Conservation (phyloP, 768 basidiomycete genomes). For the Termitomyces sp. region DNA sequence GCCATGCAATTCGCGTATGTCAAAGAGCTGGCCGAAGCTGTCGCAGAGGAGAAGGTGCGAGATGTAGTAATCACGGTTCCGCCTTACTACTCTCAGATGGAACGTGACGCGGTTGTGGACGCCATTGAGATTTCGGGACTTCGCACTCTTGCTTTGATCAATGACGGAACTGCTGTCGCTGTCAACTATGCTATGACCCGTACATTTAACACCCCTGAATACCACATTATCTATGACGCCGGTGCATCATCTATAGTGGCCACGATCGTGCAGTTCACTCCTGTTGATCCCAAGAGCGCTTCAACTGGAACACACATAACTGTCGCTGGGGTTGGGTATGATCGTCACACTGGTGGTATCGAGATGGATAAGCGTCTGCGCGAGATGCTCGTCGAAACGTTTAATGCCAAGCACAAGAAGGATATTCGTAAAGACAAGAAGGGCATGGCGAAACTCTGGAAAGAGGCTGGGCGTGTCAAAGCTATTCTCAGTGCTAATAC, state of each 20-base stretch:
- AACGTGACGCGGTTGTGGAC: constrained; percentile 88
- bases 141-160: constrained; percentile 75
- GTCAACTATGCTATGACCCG: constrained; percentile 98
- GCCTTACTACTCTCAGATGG: constrained; percentile 83
- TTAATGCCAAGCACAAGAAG: constrained; percentile 65
- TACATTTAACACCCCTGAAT: constrained; percentile 70
- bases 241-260: constrained; percentile 82
- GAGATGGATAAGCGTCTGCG: constrained; percentile 80
- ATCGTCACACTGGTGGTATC: constrained; percentile 72
- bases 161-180: constrained; percentile 93
- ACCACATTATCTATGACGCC: constrained; percentile 92
- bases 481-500: constrained; percentile 89
- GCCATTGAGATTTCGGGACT: constrained; percentile 91
- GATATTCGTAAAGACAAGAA: constrained; percentile 69
- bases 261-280: constrained; percentile 67
- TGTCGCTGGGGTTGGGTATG: constrained; percentile 79
- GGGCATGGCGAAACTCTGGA: constrained; percentile 91
- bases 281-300: constrained; percentile 47
- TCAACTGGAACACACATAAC: constrained; percentile 62
- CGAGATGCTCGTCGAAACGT: constrained; percentile 71
- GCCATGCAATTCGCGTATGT: constrained; percentile 94
- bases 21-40: constrained; percentile 77
- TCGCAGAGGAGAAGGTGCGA: constrained; percentile 68
- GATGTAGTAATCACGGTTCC: constrained; percentile 92
- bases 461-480: constrained; percentile 90